Percentiles rank a stretch among this genome's conserved stretches.
These are phyloP conservation scores for Vitis hybrid DNA, from an alignment of 177 flowering plant genomes.

Conservation along the genomic window DNA sequence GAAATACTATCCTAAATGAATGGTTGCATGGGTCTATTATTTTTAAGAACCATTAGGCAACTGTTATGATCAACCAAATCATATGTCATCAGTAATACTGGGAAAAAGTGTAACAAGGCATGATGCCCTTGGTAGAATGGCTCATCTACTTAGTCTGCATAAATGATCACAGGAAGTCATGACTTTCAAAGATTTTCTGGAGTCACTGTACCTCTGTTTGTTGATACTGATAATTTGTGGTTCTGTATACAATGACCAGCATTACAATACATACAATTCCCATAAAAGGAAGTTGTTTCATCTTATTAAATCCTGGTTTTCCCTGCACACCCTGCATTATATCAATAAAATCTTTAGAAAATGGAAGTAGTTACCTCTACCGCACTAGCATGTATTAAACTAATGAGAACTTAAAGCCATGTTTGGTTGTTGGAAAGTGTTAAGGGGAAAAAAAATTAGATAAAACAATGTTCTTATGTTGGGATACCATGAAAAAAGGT, in stretches of 20 bases:
- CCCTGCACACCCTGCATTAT: slow-evolving; percentile 39
- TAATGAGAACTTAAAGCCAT: neutral
- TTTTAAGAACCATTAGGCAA: too few relatives aligned
- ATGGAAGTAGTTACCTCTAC: neutral
- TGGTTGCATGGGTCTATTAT: too few relatives aligned
- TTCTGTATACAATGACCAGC: slow-evolving; percentile 72
- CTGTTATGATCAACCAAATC: too few relatives aligned
- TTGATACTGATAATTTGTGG: slow-evolving; percentile 63
- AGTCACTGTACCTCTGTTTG: slow-evolving; percentile 59
- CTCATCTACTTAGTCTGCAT: too few relatives aligned
- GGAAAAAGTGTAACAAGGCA: too few relatives aligned
- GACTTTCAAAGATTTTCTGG: neutral
- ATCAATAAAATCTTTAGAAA: slow-evolving; percentile 4
- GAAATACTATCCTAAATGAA: too few relatives aligned
- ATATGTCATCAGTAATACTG: too few relatives aligned
- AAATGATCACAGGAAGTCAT: neutral
- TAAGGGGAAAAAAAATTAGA: too few relatives aligned
- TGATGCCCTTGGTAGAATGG: too few relatives aligned
- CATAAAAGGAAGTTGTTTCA: slow-evolving; percentile 67
- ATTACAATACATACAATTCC: slow-evolving; percentile 61
- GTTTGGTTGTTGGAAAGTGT: too few relatives aligned
- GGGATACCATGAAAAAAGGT: too few relatives aligned
- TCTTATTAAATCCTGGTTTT: slow-evolving; percentile 40
- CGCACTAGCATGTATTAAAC: neutral
- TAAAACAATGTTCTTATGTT: too few relatives aligned